phyloP scores from a whole-genome alignment of 139 green algal genomes.

The Marvania coccoides region DNA sequence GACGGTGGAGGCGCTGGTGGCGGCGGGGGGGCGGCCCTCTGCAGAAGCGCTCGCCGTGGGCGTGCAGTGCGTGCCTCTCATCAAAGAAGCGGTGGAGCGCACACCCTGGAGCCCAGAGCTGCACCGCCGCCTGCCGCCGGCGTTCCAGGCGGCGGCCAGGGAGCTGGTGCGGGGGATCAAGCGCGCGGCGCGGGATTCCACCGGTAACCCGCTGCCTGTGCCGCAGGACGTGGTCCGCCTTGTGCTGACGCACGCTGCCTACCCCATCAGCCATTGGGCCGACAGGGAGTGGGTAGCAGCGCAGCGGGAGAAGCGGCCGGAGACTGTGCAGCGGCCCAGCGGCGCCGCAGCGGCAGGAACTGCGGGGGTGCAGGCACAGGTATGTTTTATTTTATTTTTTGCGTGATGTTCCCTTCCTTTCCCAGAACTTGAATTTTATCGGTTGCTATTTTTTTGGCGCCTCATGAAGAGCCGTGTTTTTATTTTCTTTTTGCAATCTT shows the following conservation, averaged over 20 bases:
- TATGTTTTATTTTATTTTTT: no score
- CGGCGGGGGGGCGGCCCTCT: background rate
- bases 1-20: slow-evolving; percentile 15
- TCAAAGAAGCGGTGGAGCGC: slow-evolving; percentile 5
- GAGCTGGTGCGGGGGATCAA: slow-evolving; percentile 10
- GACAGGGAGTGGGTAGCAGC: background rate
- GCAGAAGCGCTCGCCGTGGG: background rate
- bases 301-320: background rate
- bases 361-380: background rate
- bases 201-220: background rate
- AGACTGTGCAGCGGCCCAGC: background rate
- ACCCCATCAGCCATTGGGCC: background rate
- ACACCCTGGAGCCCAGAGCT: slow-evolving; percentile 8
- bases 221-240: background rate
- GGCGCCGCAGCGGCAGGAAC: background rate
- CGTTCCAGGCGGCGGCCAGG: background rate
- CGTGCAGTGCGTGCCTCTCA: background rate
- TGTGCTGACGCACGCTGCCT: background rate
- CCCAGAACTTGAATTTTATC: no score
- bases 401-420: no score
- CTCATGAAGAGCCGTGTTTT: background rate
- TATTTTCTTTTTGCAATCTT: background rate
- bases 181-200: background rate
- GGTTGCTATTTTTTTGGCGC: no score
- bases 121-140: background rate